Conservation (phyloP, 352 stramenopile genomes). For the Phytophthora tubulina region DNA sequence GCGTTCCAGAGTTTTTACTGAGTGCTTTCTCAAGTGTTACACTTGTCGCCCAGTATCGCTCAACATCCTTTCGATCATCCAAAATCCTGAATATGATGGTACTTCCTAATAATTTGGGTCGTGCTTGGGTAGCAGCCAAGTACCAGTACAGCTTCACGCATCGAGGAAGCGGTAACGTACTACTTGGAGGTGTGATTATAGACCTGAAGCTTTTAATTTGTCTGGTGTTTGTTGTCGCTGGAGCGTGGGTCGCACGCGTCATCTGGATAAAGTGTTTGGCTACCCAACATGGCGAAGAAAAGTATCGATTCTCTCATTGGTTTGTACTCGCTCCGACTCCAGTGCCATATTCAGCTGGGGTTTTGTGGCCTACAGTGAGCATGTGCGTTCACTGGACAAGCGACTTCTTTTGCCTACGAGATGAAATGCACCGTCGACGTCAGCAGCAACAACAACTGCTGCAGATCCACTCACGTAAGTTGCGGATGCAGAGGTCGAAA, state of each 20-base stretch:
- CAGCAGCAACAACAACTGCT: slow-evolving; percentile 13
- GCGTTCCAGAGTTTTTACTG: slow-evolving; percentile 47
- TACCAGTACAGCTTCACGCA: slow-evolving; percentile 29
- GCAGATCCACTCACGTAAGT: neutral
- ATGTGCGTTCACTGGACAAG: slow-evolving; percentile 49
- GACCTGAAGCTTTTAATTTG: slow-evolving; percentile 47
- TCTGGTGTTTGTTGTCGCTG: slow-evolving; percentile 24
- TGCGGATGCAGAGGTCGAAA: neutral
- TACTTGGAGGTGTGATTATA: slow-evolving; percentile 42
- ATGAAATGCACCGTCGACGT: slow-evolving; percentile 12
- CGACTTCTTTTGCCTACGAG: slow-evolving; percentile 46
- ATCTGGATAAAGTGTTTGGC: slow-evolving; percentile 10
- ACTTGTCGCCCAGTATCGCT: slow-evolving; percentile 46
- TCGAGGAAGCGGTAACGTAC: slow-evolving; percentile 27
- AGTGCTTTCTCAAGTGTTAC: slow-evolving; percentile 47
- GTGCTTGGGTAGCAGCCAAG: slow-evolving; percentile 17
- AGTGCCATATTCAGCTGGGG: slow-evolving; percentile 45
- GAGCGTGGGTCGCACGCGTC: slow-evolving; percentile 1
- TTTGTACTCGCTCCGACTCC: slow-evolving; percentile 33
- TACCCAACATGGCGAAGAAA: neutral
- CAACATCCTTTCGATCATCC: slow-evolving; percentile 35
- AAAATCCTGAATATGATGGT: slow-evolving; percentile 21
- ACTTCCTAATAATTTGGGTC: slow-evolving; percentile 16
- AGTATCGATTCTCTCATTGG: slow-evolving; percentile 8
- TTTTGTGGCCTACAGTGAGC: slow-evolving; percentile 38